Conservation (phyloP, 768 basidiomycete genomes). For the Peribolospora baueri region DNA sequence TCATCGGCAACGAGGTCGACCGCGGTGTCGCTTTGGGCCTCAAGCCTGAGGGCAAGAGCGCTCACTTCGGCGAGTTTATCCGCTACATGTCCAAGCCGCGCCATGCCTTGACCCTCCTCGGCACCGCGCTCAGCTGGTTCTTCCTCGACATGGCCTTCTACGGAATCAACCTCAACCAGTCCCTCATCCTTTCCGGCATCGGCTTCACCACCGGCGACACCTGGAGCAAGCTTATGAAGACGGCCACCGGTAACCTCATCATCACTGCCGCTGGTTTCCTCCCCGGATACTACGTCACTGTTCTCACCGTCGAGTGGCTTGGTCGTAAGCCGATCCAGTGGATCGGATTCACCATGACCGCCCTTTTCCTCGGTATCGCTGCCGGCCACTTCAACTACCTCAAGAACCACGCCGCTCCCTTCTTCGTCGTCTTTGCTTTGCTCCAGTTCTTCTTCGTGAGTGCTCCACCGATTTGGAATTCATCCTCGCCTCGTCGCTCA, state of each 20-base stretch:
- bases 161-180: constrained; percentile 36
- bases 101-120: constrained; percentile 40
- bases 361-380: constrained; percentile 29
- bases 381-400: constrained; percentile 39
- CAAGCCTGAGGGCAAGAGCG: neutral
- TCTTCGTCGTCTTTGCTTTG: constrained; percentile 48
- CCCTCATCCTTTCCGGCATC: constrained; percentile 49
- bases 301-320: constrained; percentile 40
- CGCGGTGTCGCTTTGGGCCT: neutral
- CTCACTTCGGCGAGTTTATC: neutral
- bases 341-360: constrained; percentile 41
- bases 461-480: constrained; percentile 38
- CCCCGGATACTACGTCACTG: constrained; percentile 44
- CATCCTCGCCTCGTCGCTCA: constrained; percentile 31
- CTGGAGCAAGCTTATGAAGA: constrained; percentile 40
- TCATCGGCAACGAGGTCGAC: neutral
- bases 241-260: constrained; percentile 43
- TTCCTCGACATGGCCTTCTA: constrained; percentile 28
- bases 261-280: constrained; percentile 53
- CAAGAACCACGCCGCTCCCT: constrained; percentile 26
- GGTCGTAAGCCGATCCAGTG: constrained; percentile 54
- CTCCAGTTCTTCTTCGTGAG: constrained; percentile 39
- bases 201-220: constrained; percentile 31
- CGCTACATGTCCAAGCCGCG: constrained; percentile 48
- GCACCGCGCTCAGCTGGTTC: constrained; percentile 49